Base-by-base conservation (phyloP, 2,329 filamentous ascomycete genomes). In the Diaporthe sp. region DNA sequence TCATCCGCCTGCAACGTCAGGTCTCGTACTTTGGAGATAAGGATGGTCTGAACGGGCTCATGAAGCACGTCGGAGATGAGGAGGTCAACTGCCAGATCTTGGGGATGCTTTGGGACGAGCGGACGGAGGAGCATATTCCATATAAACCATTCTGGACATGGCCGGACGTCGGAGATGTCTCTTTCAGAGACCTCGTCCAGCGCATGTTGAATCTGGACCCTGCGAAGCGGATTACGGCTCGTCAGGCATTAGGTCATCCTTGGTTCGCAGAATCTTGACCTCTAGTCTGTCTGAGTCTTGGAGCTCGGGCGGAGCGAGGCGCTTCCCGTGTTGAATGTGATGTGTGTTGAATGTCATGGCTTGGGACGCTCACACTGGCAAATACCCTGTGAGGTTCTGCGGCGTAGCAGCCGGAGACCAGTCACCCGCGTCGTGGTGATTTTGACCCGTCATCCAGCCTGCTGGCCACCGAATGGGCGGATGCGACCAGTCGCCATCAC, bases 141-240 rank as follows among this genome's bases (percentile, higher is more conserved):
- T 62, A 62, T 13, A 31, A 31, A 10, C 60, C 60, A 9, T 62
- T 62, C 25, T 62, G 39, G 15, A 46, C 60, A 5, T 62, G n/a
- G 60, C 60, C 60, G 4, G 60, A 62, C 3, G 60, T 62, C 13
- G n/a, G 31, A 19, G 60, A 62, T 5, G 39, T 44, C n/a, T 62
- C 25, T 6, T 62, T 46, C 15, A 46, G 9, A 22, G 60, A 62
- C 25, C n/a, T 62, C 15, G 39, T 62, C 4, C 60, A 31, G 60
- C 60, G 60, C 15, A 46, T 62, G 60, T 62, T 62, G 39, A 31
- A 62, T 13, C 25, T 62, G n/a, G 60, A 62, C 25, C 60, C 60
- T 42, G 25, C 39, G n/a, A 44, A 10, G 60, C n/a, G 60, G 39
- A 62, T 46, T 8, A 62, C 39, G 25, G 60, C 60, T 31, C 60